These are phyloP conservation scores for Ocimum tenuiflorum DNA, from an alignment of 257 asterid species.

Conservation along the genomic window DNA sequence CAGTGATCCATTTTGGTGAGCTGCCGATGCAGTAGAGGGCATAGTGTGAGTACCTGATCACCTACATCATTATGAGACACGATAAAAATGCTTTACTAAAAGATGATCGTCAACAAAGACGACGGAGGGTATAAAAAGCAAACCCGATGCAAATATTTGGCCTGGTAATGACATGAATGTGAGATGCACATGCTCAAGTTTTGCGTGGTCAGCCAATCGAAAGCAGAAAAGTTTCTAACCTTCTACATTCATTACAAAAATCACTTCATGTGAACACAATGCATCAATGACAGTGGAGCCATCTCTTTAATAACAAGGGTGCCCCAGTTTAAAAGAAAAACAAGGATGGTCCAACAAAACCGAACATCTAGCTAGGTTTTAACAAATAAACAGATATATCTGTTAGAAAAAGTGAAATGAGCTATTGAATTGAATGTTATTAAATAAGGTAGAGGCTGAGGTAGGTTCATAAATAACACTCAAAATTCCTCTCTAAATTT, in stretches of 20 bases:
- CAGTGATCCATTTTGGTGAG: conserved; percentile 63
- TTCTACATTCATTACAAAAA: background rate
- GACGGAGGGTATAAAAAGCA: no score
- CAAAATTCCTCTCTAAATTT: background rate
- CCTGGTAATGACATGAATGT: no score
- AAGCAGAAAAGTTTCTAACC: background rate
- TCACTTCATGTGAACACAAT: background rate
- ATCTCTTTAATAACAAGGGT: background rate
- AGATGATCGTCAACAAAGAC: no score
- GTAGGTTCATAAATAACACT: background rate
- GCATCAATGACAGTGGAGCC: background rate
- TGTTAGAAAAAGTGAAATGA: background rate
- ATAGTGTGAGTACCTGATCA: conserved; percentile 76
- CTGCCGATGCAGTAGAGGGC: conserved; percentile 48
- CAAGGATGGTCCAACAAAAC: no score
- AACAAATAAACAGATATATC: no score
- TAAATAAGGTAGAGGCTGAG: background rate
- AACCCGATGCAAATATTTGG: no score
- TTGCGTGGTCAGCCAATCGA: background rate
- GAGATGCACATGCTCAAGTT: background rate
- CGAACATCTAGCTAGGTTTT: background rate
- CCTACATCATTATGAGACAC: conserved; percentile 31
- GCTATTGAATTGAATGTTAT: background rate
- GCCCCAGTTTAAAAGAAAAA: no score
- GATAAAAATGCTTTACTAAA: no score